Evolutionary conservation across 495 filamentous ascomycete species (phyloP).

Genomic region (Amphirosellinia nigrospora): DNA sequence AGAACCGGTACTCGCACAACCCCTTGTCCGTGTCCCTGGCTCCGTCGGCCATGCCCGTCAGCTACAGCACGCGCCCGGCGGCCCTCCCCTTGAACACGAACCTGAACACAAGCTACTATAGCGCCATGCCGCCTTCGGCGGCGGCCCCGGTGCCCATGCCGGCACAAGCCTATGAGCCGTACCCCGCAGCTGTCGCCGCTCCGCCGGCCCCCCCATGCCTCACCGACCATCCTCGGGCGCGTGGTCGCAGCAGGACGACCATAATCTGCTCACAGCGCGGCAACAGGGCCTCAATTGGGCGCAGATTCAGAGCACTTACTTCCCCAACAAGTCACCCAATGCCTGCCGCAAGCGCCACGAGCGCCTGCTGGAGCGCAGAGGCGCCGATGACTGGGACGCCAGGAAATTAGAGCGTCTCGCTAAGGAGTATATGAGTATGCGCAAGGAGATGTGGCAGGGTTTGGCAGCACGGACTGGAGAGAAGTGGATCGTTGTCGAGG

Average conservation of each 20-base stretch:
- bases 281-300: conserved; percentile 73
- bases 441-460: conserved; percentile 73
- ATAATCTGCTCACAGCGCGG: conserved; percentile 64
- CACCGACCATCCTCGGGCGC: conserved; percentile 60
- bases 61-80: conserved; percentile 37
- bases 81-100: conserved; percentile 36
- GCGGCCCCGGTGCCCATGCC: conserved; percentile 37
- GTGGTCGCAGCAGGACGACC: conserved; percentile 71
- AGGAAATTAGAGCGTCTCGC: conserved; percentile 68
- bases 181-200: conserved; percentile 40
- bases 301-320: conserved; percentile 70
- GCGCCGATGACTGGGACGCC: conserved; percentile 71
- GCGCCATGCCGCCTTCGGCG: conserved; percentile 34
- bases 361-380: conserved; percentile 70
- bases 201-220: conserved; percentile 45
- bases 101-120: conserved; percentile 32
- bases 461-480: conserved; percentile 67
- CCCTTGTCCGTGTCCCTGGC: conserved; percentile 40
- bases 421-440: conserved; percentile 69
- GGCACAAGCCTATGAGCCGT: conserved; percentile 46
- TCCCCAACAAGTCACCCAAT: conserved; percentile 75
- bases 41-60: conserved; percentile 38
- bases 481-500: conserved; percentile 73
- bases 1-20: conserved; percentile 42
- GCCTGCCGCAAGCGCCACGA: conserved; percentile 82